phyloP scores from a whole-genome alignment of 1,284 basidiomycete species.

The Leccinum pachyderme region DNA sequence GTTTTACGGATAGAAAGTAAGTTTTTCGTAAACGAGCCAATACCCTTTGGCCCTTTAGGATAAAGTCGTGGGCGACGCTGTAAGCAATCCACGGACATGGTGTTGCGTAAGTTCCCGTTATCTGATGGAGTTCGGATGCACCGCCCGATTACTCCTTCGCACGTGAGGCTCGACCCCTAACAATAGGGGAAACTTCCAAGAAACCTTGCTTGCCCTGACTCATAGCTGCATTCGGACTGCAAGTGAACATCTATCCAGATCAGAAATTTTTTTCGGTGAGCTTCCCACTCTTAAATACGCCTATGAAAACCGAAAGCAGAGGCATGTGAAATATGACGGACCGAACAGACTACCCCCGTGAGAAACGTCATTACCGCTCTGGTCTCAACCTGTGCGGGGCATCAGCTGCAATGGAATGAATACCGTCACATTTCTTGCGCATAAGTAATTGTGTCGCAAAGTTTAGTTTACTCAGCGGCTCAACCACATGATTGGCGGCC shows the following conservation, averaged over 20 bases:
- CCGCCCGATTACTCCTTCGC: not conserved
- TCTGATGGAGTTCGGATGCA: not conserved
- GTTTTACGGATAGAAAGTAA: not conserved
- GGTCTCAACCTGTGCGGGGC: not conserved
- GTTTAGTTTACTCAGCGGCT: not conserved
- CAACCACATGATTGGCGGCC: not conserved
- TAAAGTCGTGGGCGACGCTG: no score
- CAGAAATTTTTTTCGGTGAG: not conserved
- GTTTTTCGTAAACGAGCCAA: not conserved
- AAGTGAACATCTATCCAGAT: not conserved
- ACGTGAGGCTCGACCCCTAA: constrained; percentile 1
- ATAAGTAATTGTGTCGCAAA: not conserved
- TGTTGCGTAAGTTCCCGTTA: not conserved
- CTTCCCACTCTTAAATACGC: not conserved
- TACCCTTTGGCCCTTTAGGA: not conserved
- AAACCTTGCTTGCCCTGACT: constrained; percentile 13
- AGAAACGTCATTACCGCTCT: not conserved
- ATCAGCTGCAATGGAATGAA: not conserved
- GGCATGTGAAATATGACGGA: not conserved
- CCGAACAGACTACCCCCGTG: not conserved
- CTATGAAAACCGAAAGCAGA: not conserved
- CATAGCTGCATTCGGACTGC: not conserved
- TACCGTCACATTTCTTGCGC: not conserved
- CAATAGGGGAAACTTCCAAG: not conserved
- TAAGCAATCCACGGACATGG: not conserved